These are phyloP conservation scores for Apiospora hydei DNA, from an alignment of 2,329 filamentous ascomycete species.

Conservation along the genomic window DNA sequence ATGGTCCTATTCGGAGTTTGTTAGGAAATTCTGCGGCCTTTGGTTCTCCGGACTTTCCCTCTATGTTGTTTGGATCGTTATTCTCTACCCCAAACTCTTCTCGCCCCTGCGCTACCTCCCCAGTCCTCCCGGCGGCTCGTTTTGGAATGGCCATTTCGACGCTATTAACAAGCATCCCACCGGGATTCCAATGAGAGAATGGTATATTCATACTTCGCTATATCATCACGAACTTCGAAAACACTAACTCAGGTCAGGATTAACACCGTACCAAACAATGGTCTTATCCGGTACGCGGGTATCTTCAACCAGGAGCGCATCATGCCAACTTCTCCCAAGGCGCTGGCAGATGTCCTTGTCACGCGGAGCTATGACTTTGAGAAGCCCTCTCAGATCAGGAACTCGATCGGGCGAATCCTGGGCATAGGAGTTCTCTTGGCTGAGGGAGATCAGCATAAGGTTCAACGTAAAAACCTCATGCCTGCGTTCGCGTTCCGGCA, in stretches of 20 bases:
- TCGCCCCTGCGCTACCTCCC: constrained; percentile 59
- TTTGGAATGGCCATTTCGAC: constrained; percentile 56
- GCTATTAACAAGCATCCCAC: constrained; percentile 49
- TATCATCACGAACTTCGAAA: neutral
- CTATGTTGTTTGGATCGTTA: constrained; percentile 50
- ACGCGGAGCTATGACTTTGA: constrained; percentile 74
- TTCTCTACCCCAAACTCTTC: constrained; percentile 58
- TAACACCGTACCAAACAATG: constrained; percentile 68
- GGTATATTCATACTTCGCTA: constrained; percentile 44
- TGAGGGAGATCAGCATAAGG: constrained; percentile 90
- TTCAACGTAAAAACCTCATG: constrained; percentile 79
- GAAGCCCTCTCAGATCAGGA: constrained; percentile 64
- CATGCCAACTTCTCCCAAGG: constrained; percentile 64
- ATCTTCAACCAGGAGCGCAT: constrained; percentile 42
- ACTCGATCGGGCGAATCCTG: constrained; percentile 67
- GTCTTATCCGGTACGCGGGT: constrained; percentile 71
- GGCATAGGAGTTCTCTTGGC: constrained; percentile 78
- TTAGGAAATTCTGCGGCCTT: constrained; percentile 43
- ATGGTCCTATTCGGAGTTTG: constrained; percentile 44
- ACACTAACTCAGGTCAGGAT: constrained; percentile 52
- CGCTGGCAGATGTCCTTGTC: constrained; percentile 73
- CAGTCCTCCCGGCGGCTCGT: constrained; percentile 51
- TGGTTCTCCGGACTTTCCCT: constrained; percentile 46
- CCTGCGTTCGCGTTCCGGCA: constrained; percentile 88
- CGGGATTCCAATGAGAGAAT: constrained; percentile 55